A percentile compares a stretch with the other conserved stretches of the same genome.
Evolutionary conservation across 1,284 basidiomycete genomes (phyloP).

Genomic region (Microbotryum silenes-acaulis): DNA sequence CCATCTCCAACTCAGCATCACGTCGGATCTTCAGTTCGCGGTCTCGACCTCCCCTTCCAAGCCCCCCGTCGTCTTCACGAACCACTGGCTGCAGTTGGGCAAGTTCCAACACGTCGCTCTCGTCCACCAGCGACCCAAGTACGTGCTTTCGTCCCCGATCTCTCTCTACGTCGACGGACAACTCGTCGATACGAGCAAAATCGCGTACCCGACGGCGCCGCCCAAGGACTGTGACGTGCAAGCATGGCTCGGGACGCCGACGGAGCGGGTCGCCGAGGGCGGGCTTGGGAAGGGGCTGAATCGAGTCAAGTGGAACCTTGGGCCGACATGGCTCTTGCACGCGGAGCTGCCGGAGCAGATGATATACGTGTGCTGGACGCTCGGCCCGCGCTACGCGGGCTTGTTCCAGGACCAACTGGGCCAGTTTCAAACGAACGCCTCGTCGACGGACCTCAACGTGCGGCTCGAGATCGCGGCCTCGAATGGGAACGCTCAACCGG

Average conservation of each 20-base stretch:
- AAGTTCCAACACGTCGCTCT: constrained; percentile 16
- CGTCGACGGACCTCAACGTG: constrained; percentile 12
- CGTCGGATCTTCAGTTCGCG: constrained; percentile 3
- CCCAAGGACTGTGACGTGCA: constrained; percentile 12
- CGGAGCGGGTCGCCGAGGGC: background rate
- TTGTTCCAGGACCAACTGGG: constrained; percentile 60
- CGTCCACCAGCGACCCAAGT: constrained; percentile 18
- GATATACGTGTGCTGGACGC: constrained; percentile 28
- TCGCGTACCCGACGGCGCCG: constrained; percentile 10
- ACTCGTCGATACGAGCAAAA: constrained; percentile 1
- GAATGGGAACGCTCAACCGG: background rate
- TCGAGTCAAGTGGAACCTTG: constrained; percentile 11
- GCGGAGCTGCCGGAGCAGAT: constrained; percentile 20
- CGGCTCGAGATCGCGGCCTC: constrained; percentile 6
- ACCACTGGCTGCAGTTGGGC: background rate
- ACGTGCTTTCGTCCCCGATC: background rate
- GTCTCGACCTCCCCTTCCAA: constrained; percentile 6
- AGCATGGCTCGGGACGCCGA: constrained; percentile 16
- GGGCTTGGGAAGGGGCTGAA: constrained; percentile 1
- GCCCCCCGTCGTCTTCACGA: constrained; percentile 8
- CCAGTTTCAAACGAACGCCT: constrained; percentile 49
- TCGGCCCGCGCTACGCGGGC: constrained; percentile 63
- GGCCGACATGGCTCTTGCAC: constrained; percentile 17
- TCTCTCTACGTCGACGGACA: constrained; percentile 15
- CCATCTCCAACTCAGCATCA: constrained; percentile 9